A percentile compares a stretch with the other conserved stretches of the same genome.
Conservation (phyloP, 192 early-diverging fungal genomes). For the Mortierella hygrophila region DNA sequence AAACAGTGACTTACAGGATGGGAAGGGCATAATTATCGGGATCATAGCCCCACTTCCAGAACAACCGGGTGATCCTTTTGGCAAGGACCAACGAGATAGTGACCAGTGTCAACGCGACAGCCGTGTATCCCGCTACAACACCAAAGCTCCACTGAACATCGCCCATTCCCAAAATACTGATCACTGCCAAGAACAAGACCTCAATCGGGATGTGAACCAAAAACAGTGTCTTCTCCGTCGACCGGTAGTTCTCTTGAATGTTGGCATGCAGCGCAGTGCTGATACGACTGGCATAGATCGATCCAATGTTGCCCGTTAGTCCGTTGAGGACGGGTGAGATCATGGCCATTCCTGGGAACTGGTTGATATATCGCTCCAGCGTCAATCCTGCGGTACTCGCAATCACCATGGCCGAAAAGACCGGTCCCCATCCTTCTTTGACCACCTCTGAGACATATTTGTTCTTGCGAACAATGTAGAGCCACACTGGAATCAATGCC, state of each 20-base stretch:
- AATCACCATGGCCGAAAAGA: slow-evolving; percentile 82
- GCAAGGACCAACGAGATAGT: slow-evolving; percentile 67
- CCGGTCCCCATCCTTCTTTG: slow-evolving; percentile 79
- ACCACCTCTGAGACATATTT: slow-evolving; percentile 75
- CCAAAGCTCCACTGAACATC: slow-evolving; percentile 47
- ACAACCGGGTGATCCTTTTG: slow-evolving; percentile 64
- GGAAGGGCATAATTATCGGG: slow-evolving; percentile 81
- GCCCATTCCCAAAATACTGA: slow-evolving; percentile 34
- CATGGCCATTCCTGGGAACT: slow-evolving; percentile 75
- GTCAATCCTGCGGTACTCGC: slow-evolving; percentile 78
- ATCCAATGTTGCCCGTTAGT: slow-evolving; percentile 82
- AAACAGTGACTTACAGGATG: slow-evolving; percentile 64
- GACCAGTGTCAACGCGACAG: slow-evolving; percentile 43
- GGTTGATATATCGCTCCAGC: slow-evolving; percentile 74
- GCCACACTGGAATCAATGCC: slow-evolving; percentile 61
- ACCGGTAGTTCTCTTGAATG: slow-evolving; percentile 58
- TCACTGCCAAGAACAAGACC: slow-evolving; percentile 65
- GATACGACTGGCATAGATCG: slow-evolving; percentile 82
- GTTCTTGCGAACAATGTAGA: slow-evolving; percentile 69
- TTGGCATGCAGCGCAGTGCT: slow-evolving; percentile 79
- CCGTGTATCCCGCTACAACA: slow-evolving; percentile 29
- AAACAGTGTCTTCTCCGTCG: slow-evolving; percentile 71
- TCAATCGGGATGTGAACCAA: slow-evolving; percentile 81
- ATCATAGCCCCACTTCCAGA: slow-evolving; percentile 79
- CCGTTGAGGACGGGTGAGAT: slow-evolving; percentile 79